Base-by-base conservation (phyloP, 1,284 basidiomycete species). In the Marasmius tenuissimus region DNA sequence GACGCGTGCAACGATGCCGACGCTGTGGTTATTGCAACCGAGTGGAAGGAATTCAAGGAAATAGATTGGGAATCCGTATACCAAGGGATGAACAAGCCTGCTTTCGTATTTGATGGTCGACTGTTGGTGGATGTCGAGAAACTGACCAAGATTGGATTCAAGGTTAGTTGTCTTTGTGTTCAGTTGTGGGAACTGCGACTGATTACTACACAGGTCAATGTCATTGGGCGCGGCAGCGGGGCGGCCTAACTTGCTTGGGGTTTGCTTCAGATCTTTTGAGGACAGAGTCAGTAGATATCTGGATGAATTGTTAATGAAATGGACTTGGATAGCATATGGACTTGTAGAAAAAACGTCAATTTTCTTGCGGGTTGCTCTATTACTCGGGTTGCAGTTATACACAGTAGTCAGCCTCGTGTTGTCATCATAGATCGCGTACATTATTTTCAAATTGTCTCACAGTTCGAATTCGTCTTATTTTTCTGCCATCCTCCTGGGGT, bases 11-110 rank as follows among this genome's bases (percentile, higher is more conserved):
- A 85, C 73, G 83, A 89, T 65, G 91, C 94, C 58, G 96, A 98
- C 76, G 97, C 94, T 1, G 88, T 98, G 66, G 93, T 98, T 58
- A 87, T 98, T 72, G 91, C 91, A 14, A 97, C 95, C 9, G 95
- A 97, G 77, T 96, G 95, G 96, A 93, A 92, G 76, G 95, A 98
- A 79, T 99, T 99, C 84, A 85, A 85, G 71, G 84, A 88, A 48
- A 91, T 98, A 67, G 89, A 97, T 78, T 99, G 97, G 97, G 75
- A 85, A 70, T 76, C 78, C 55, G 90, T 98, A 49, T 97, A 98
- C 80, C 75, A 80, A 62, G 80, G 84, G 70, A 98, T 98, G 94
- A 92, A 91, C 73, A 98, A 98, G 83, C 97, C 97, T 39, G 94
- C 94, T 10, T 96, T 97, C 72, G 84, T 97, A 67, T 98, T 98